Evolutionary conservation across 495 filamentous ascomycete species (phyloP).

Genomic region (Penicillium silybi): DNA sequence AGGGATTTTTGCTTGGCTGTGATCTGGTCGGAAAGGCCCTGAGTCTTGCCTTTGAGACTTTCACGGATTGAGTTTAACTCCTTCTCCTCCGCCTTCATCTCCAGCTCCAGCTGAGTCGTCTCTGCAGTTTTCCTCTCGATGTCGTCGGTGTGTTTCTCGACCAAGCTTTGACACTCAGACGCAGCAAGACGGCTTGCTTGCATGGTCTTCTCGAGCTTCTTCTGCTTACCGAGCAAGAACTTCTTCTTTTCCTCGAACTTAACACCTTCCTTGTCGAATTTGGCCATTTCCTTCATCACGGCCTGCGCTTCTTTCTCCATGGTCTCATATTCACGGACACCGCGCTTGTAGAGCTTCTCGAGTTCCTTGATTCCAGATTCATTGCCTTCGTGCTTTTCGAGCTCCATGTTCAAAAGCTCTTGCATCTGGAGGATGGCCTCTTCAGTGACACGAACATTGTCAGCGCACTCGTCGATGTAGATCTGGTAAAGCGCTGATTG

Average conservation of each 20-base stretch:
- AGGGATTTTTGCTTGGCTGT: conserved; percentile 87
- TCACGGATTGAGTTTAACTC: conserved; percentile 79
- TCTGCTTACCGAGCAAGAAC: conserved; percentile 81
- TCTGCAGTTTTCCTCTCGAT: conserved; percentile 70
- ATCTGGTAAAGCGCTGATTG: conserved; percentile 89
- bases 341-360: conserved; percentile 78
- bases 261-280: conserved; percentile 91
- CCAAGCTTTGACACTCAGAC: conserved; percentile 70
- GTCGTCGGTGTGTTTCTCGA: conserved; percentile 71
- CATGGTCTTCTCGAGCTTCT: conserved; percentile 90
- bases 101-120: conserved; percentile 66
- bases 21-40: conserved; percentile 89
- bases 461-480: conserved; percentile 77
- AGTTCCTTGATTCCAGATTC: conserved; percentile 88
- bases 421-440: conserved; percentile 90
- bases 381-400: conserved; percentile 88
- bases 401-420: conserved; percentile 76
- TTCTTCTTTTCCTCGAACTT: conserved; percentile 98
- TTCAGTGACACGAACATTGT: conserved; percentile 85
- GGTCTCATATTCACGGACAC: conserved; percentile 71
- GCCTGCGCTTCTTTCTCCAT: conserved; percentile 77
- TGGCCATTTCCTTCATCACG: conserved; percentile 84
- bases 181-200: conserved; percentile 63
- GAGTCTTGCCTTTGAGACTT: conserved; percentile 87
- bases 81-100: conserved; percentile 72